Evolutionary conservation across 2,329 filamentous ascomycete genomes (phyloP).

Genomic region (Aurifilum marmelostoma): DNA sequence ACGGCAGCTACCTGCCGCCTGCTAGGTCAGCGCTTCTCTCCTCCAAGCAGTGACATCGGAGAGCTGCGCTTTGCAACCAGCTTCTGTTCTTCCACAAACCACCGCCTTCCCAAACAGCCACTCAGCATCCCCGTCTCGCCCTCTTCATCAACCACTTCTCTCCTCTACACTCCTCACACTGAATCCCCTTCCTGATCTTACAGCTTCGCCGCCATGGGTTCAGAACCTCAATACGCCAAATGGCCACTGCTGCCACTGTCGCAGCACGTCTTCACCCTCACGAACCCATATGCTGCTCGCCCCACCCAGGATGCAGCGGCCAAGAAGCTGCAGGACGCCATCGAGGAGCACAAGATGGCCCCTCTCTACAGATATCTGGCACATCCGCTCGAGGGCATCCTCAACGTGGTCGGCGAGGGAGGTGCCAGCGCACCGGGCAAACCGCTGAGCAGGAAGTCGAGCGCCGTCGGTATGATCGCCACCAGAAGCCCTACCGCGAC

Average conservation of each 20-base stretch:
- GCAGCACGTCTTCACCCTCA: constrained; percentile 85
- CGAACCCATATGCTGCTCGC: constrained; percentile 73
- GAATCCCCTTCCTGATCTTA: not conserved
- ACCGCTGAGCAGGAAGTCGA: constrained; percentile 68
- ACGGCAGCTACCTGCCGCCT: constrained; percentile 28
- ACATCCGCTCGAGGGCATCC: constrained; percentile 78
- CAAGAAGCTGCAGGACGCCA: constrained; percentile 79
- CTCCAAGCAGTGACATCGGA: constrained; percentile 21
- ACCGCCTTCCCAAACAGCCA: constrained; percentile 14
- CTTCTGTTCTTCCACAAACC: constrained; percentile 5
- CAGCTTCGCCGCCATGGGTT: constrained; percentile 60
- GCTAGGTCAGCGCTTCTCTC: constrained; percentile 4
- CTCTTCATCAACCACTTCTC: not conserved
- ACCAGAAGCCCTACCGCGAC: constrained; percentile 66
- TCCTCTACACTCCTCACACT: not conserved
- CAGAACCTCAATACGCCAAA: constrained; percentile 84
- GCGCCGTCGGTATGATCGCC: constrained; percentile 75
- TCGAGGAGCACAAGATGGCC: constrained; percentile 83
- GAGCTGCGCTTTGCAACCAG: constrained; percentile 14
- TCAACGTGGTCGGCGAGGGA: constrained; percentile 75
- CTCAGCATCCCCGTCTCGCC: not conserved
- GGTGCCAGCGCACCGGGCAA: constrained; percentile 54
- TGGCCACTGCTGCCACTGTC: constrained; percentile 81
- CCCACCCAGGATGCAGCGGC: constrained; percentile 69
- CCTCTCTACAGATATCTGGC: constrained; percentile 84